phyloP scores from a whole-genome alignment of 106 monocot genomes.

The Gastrodia elata region DNA sequence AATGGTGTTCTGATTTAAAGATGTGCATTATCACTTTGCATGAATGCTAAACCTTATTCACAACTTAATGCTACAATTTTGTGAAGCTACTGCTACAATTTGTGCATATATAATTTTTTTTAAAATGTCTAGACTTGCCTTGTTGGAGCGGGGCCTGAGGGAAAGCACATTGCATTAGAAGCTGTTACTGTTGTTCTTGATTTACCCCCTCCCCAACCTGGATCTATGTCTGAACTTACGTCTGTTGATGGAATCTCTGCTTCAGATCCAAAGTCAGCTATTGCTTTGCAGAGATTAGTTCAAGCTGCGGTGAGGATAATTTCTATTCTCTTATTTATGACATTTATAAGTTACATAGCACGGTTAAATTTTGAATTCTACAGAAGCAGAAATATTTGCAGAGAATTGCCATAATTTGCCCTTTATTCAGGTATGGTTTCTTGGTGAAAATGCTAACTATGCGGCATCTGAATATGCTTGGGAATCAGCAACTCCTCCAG shows the following conservation, averaged over 20 bases:
- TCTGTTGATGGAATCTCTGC: slow-evolving; percentile 94
- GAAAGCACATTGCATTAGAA: slow-evolving; percentile 93
- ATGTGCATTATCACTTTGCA: background rate
- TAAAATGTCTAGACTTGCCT: slow-evolving; percentile 67
- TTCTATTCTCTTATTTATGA: background rate
- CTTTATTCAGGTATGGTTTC: slow-evolving; percentile 80
- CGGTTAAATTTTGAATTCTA: slow-evolving; percentile 2
- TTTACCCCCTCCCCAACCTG: slow-evolving; percentile 97
- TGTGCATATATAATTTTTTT: background rate
- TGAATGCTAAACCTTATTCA: background rate
- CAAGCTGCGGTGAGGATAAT: slow-evolving; percentile 86
- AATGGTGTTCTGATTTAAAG: background rate
- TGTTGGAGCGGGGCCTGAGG: slow-evolving; percentile 97
- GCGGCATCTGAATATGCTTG: slow-evolving; percentile 99
- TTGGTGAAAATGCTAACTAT: slow-evolving; percentile 99
- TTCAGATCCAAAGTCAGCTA: slow-evolving; percentile 89
- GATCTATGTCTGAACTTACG: slow-evolving; percentile 64
- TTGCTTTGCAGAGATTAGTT: slow-evolving; percentile 87
- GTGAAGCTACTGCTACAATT: background rate
- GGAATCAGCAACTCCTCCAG: slow-evolving; percentile 98
- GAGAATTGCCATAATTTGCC: background rate
- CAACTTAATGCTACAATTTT: background rate
- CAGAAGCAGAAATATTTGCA: background rate
- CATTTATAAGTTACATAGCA: background rate
- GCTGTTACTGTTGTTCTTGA: slow-evolving; percentile 98